phyloP scores from a whole-genome alignment of 2,329 filamentous ascomycete species.

The Penicillium griseofulvum region DNA sequence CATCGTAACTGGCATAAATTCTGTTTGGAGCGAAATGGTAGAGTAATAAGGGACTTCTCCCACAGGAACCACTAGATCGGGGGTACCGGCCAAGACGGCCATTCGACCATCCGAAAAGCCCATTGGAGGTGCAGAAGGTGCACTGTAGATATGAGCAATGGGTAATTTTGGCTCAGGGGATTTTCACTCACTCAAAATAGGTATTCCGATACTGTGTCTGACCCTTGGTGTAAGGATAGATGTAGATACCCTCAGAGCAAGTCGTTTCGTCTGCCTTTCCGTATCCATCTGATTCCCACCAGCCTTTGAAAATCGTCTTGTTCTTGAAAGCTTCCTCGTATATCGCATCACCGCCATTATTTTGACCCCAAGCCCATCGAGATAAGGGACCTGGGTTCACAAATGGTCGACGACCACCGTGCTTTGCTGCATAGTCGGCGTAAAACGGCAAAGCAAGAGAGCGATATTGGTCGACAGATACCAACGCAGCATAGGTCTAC shows the following conservation, averaged over 20 bases:
- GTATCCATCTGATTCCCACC: constrained; percentile 33
- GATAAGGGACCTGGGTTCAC: constrained; percentile 30
- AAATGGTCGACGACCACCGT: constrained; percentile 27
- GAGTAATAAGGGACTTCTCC: constrained; percentile 27
- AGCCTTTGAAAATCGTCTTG: constrained; percentile 34
- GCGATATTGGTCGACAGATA: constrained; percentile 20
- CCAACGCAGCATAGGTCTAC: constrained; percentile 19
- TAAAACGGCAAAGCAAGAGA: constrained; percentile 24
- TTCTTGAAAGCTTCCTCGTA: constrained; percentile 30
- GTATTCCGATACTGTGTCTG: constrained; percentile 20
- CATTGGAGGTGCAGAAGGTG: constrained; percentile 17
- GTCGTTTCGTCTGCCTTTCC: constrained; percentile 19
- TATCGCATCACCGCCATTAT: constrained; percentile 13
- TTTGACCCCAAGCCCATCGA: constrained; percentile 23
- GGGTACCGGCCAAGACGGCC: constrained; percentile 23
- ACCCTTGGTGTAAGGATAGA: constrained; percentile 27
- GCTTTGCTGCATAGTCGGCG: constrained; percentile 21
- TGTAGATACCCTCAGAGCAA: constrained; percentile 34
- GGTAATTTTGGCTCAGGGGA: neutral
- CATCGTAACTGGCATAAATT: constrained; percentile 36
- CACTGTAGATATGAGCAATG: neutral
- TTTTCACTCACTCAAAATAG: constrained; percentile 10
- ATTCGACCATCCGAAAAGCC: constrained; percentile 25
- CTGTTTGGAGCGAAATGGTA: constrained; percentile 25
- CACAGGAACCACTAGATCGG: constrained; percentile 31